phyloP scores from a whole-genome alignment of 768 basidiomycete species.

The Daedaleopsis nitida region DNA sequence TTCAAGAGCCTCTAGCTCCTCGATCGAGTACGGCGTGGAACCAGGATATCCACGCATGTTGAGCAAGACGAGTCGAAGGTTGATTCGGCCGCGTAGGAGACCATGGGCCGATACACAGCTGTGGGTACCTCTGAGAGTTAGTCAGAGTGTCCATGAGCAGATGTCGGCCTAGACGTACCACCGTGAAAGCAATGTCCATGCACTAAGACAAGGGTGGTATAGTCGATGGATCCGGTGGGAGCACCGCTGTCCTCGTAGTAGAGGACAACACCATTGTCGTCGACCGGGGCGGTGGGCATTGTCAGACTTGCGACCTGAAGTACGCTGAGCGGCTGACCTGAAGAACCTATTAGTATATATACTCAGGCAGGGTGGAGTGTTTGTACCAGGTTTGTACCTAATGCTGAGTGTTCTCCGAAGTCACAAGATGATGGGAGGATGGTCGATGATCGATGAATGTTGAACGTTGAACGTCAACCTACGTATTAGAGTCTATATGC shows the following conservation, averaged over 20 bases:
- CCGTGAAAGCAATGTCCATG: conserved; percentile 24
- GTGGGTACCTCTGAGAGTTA: not conserved
- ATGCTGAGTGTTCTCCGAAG: too few species aligned
- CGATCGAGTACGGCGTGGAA: conserved; percentile 23
- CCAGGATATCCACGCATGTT: conserved; percentile 31
- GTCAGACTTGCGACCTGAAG: not conserved
- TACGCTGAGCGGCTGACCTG: not conserved
- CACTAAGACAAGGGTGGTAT: conserved; percentile 17
- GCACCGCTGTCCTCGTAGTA: conserved; percentile 25
- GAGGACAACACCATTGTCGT: conserved; percentile 14
- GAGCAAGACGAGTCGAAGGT: conserved; percentile 27
- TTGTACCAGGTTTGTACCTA: too few species aligned
- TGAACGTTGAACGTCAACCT: too few species aligned
- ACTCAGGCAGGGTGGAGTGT: not conserved
- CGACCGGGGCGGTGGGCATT: conserved; percentile 22
- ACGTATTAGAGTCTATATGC: too few species aligned
- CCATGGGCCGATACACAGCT: conserved; percentile 18
- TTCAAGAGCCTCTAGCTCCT: conserved; percentile 17
- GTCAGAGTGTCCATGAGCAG: not conserved
- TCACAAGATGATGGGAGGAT: too few species aligned
- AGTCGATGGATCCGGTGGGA: conserved; percentile 10
- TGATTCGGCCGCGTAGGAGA: conserved; percentile 20
- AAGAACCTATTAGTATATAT: not conserved
- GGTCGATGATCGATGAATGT: too few species aligned
- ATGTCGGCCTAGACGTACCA: conserved; percentile 6